A percentile compares a stretch with the other conserved stretches of the same genome.
These are phyloP conservation scores for Plasmodium blacklocki DNA, from an alignment of 169 alveolate genomes.

Conservation along the genomic window DNA sequence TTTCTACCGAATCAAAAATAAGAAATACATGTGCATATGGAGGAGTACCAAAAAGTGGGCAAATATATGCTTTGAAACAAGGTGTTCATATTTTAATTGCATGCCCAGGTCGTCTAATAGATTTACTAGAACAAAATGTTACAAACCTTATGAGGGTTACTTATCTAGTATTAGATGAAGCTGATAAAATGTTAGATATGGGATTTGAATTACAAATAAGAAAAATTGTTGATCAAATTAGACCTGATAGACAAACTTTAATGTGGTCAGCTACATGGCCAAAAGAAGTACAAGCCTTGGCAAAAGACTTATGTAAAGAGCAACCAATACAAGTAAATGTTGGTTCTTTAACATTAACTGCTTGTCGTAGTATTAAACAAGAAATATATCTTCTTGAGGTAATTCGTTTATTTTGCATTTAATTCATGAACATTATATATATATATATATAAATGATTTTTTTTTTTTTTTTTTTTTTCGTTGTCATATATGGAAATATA, in stretches of 20 bases:
- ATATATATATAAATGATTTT: neutral
- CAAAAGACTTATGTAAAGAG: conserved; percentile 94
- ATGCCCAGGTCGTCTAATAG: conserved; percentile 96
- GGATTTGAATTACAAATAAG: conserved; percentile 99
- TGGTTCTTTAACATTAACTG: conserved; percentile 94
- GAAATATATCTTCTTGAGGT: conserved; percentile 88
- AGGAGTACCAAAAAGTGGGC: conserved; percentile 94
- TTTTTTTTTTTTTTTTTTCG: neutral
- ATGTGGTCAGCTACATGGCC: conserved; percentile 99
- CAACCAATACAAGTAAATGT: conserved; percentile 97
- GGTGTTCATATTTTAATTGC: conserved; percentile 98
- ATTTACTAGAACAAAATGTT: conserved; percentile 93
- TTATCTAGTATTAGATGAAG: conserved; percentile 99
- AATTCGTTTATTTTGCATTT: conserved; percentile 4
- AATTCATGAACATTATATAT: neutral
- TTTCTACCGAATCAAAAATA: conserved; percentile 90
- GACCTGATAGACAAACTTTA: conserved; percentile 96
- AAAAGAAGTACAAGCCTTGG: conserved; percentile 94
- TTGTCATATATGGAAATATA: neutral
- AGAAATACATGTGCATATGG: conserved; percentile 95
- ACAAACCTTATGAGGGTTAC: conserved; percentile 97
- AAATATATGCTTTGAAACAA: conserved; percentile 89
- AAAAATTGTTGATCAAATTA: conserved; percentile 92
- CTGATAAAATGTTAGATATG: conserved; percentile 99
- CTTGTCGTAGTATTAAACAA: conserved; percentile 94